Evolutionary conservation across 1,284 basidiomycete species (phyloP).

Genomic region (Melampsora larici-populina): DNA sequence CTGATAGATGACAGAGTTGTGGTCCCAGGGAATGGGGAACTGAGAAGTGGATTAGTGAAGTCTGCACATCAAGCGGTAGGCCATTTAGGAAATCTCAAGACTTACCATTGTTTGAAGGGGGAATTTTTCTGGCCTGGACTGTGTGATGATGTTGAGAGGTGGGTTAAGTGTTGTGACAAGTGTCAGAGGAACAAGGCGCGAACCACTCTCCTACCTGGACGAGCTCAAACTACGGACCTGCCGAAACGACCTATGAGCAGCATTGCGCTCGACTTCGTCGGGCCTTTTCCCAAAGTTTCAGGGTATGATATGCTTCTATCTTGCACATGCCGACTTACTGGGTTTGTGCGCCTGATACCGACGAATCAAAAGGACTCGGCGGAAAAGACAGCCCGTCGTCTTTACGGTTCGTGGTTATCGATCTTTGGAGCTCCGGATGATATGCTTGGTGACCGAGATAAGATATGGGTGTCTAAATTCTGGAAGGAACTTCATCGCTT

Average conservation of each 20-base stretch:
- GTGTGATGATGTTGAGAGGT: background rate
- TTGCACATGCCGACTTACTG: background rate
- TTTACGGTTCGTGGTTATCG: background rate
- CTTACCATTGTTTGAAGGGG: background rate
- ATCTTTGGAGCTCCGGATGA: background rate
- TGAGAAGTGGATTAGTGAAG: background rate
- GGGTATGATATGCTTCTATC: conserved; percentile 1
- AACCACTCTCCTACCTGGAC: background rate
- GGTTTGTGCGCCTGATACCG: background rate
- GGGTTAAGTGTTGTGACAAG: background rate
- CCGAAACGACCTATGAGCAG: background rate
- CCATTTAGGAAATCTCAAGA: background rate
- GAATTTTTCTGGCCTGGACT: conserved; percentile 11
- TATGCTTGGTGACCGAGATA: background rate
- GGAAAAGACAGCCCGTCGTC: background rate
- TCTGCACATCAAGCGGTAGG: background rate
- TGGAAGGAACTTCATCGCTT: background rate
- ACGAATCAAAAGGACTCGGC: background rate
- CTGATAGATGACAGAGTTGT: too few species aligned
- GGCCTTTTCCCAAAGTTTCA: background rate
- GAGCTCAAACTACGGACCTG: background rate
- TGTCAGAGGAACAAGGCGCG: background rate
- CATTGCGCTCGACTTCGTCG: conserved; percentile 3
- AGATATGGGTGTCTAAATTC: background rate
- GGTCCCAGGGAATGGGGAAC: too few species aligned